These are phyloP conservation scores for Gynostemma pentaphyllum DNA, from an alignment of 306 rosid species.

Conservation along the genomic window DNA sequence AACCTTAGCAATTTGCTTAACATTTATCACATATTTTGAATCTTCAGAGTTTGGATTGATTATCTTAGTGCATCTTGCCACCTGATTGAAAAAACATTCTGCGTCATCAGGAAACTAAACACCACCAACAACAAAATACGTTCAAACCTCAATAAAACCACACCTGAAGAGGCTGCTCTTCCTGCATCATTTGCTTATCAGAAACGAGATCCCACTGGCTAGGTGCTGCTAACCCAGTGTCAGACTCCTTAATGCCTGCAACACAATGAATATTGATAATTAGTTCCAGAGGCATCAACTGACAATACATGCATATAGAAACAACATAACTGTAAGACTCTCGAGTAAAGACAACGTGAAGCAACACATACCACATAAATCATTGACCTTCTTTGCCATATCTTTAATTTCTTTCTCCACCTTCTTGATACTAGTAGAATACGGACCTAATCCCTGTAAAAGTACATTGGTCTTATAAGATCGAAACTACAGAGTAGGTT, in stretches of 20 bases:
- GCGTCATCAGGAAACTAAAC: slow-evolving; percentile 9
- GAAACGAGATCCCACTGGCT: slow-evolving; percentile 99
- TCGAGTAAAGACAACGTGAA: not conserved
- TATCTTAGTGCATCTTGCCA: slow-evolving; percentile 95
- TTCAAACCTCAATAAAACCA: not conserved
- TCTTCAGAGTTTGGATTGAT: slow-evolving; percentile 96
- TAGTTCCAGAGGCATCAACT: not conserved
- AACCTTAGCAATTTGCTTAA: slow-evolving; percentile 98
- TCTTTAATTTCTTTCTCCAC: slow-evolving; percentile 91
- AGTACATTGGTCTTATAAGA: not conserved
- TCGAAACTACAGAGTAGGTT: not conserved
- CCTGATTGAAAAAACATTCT: slow-evolving; percentile 36
- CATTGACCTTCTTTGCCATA: slow-evolving; percentile 94
- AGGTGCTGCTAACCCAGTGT: slow-evolving; percentile 98
- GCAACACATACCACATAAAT: slow-evolving; percentile 55
- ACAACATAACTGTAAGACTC: not conserved
- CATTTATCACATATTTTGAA: slow-evolving; percentile 92
- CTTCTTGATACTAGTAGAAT: slow-evolving; percentile 68
- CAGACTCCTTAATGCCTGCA: slow-evolving; percentile 94
- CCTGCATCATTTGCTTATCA: slow-evolving; percentile 99
- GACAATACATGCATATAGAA: not conserved
- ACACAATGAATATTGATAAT: slow-evolving; percentile 2
- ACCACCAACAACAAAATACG: not conserved
- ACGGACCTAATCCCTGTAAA: slow-evolving; percentile 91
- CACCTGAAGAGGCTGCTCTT: slow-evolving; percentile 99